Base-by-base conservation (phyloP, 495 filamentous ascomycete genomes). In the Penicillium silybi region DNA sequence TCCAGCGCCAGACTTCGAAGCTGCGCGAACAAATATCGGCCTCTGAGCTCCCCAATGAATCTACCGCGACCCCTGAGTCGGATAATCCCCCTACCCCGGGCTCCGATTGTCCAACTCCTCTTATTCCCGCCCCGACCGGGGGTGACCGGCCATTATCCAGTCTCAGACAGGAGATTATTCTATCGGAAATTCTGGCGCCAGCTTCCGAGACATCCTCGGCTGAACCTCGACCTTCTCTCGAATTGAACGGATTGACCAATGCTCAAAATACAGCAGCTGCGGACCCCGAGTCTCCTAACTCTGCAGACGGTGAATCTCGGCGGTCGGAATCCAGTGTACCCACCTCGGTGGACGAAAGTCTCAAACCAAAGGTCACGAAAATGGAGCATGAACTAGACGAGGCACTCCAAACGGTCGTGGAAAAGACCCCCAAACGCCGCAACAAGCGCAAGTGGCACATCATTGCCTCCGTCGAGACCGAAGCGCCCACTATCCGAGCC, bases 381-480 rank as follows among this genome's bases (percentile, higher is more conserved):
- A 32, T 32, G 3, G 29, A 32, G 4, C 10, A 32, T 22, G 61
- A 65, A 51, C 26, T 62, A 38, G 63, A 72, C 20, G 65, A 69
- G 15, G 41, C 52, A 19, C 38, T 58, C 0, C 63, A 52, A 16
- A 50, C 50, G 2, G 48, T 48, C 19, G 41, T 52, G 17, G 47
- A 60, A 26, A 57, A 54, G 23, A 40, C 35, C n/a, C 50, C 45
- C 9, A 66, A 63, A 22, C 46, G 55, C 6, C 62, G 61, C 26
- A 50, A 53, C 27, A 46, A 53, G 13, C 54, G 61, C 23, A 70
- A 66, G 51, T 54, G 59, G 35, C 48, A 61, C 38, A 48, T 80
- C 6, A 52, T 77, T 25, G 58, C 71, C 19, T 75, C 75, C 0
- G 71, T 75, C 29, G 77, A 79, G 46, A 63, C 67, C 18, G 69